Evolutionary conservation across 2,329 filamentous ascomycete species (phyloP).

Genomic region (Intubia oerlemansii): DNA sequence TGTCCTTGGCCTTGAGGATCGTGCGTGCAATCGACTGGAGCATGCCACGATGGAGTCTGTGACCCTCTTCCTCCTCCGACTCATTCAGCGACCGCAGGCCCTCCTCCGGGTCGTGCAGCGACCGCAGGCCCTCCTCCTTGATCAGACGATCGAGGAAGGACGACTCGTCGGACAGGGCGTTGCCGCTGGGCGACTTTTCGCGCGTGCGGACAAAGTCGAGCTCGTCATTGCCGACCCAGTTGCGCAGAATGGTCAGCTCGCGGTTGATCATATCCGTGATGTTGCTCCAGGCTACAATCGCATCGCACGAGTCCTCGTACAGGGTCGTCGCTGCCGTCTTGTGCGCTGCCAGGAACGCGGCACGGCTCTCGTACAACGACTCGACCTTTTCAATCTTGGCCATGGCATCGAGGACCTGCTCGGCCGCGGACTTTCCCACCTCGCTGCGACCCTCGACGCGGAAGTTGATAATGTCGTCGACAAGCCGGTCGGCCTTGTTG

Average conservation of each 20-base stretch:
- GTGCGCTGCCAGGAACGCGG: slow-evolving; percentile 52
- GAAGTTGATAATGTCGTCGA: slow-evolving; percentile 84
- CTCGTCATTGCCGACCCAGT: slow-evolving; percentile 92
- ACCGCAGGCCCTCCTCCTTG: slow-evolving; percentile 89
- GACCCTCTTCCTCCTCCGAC: slow-evolving; percentile 25
- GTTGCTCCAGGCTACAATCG: slow-evolving; percentile 90
- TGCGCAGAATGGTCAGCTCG: slow-evolving; percentile 73
- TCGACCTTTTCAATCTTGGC: slow-evolving; percentile 80
- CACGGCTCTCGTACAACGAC: slow-evolving; percentile 61
- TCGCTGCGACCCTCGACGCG: slow-evolving; percentile 87
- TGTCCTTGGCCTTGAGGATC: slow-evolving; percentile 83
- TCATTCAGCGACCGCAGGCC: slow-evolving; percentile 59
- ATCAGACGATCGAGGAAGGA: slow-evolving; percentile 87
- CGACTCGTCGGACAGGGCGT: slow-evolving; percentile 67
- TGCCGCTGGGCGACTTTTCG: slow-evolving; percentile 42
- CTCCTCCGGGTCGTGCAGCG: slow-evolving; percentile 48
- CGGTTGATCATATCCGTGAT: slow-evolving; percentile 93
- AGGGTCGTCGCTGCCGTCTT: slow-evolving; percentile 53
- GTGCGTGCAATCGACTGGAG: slow-evolving; percentile 64
- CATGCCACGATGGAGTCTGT: slow-evolving; percentile 46
- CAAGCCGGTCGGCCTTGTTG: slow-evolving; percentile 44
- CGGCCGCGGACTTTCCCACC: slow-evolving; percentile 65
- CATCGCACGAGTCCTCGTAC: slow-evolving; percentile 67
- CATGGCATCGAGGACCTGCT: slow-evolving; percentile 81
- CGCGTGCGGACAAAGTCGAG: slow-evolving; percentile 71